Evolutionary conservation across 176 grass and related monocot species (phyloP), one percentile per base, ranked within the genome.

Genomic region (Musa troglodytarum): DNA sequence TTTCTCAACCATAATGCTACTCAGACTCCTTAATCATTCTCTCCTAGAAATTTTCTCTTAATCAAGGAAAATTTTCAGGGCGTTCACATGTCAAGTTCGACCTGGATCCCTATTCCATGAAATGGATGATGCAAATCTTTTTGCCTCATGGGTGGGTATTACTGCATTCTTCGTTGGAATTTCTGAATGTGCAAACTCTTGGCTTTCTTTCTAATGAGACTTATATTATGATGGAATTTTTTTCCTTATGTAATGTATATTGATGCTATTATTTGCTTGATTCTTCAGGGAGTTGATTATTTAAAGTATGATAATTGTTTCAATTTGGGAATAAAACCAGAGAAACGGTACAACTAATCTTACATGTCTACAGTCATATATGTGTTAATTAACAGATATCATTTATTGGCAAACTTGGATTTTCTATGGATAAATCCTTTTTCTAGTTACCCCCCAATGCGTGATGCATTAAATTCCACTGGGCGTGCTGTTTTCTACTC

Each of bases 231-330:
- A 4, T 56, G 13, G 2, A 10, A 3, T 13, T 23, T 13, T 12
- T 53, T 51, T 14, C 8, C n/a, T 51, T 29, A 51, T 14, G 16
- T 51, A 16, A 53, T 22, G 53, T 10, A 5, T 23, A 24, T 13
- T 53, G 23, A 74, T 56, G 51, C 50, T 28, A 17, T 29, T 74
- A 57, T 29, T 54, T 28, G 52, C 21, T 74, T 74, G 52, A 34
- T 57, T 74, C 25, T 74, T 29, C 81, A 98, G 90, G 88, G 88
- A 49, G 63, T 98, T 78, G 94, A 98, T 73, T 97, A 97, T 69
- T 63, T 97, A 72, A 97, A 97, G 73, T 97, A 97, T 61, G 94
- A 98, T 25, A 98, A 98, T 65, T 97, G 94, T 74, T 91, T 77
- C 78, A 93, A 93, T 85, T 82, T 97, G 78, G 94, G 94, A 68